Percentiles rank a stretch among this genome's conserved stretches.
Conservation (phyloP, 352 stramenopile genomes). For the Pythium folliculosum region DNA sequence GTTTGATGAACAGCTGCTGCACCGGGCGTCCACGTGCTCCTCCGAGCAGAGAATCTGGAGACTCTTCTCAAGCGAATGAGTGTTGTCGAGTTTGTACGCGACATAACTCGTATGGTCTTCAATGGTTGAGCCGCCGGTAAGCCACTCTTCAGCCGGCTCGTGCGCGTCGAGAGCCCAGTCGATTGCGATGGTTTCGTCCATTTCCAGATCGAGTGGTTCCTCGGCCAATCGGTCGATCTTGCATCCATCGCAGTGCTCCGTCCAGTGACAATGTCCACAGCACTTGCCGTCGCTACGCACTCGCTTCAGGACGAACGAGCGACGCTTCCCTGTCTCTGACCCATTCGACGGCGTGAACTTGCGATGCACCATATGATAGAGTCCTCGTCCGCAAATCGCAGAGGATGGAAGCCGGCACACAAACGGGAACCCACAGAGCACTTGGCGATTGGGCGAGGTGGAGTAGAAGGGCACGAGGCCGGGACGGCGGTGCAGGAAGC, state of each 20-base stretch:
- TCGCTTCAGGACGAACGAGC: constrained; percentile 46
- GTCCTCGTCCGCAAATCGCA: constrained; percentile 30
- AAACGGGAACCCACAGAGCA: constrained; percentile 44
- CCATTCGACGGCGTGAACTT: constrained; percentile 13
- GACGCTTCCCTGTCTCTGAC: background rate
- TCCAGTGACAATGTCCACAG: constrained; percentile 62
- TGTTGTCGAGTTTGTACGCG: constrained; percentile 30
- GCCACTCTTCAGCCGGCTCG: constrained; percentile 20
- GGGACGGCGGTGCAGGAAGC: constrained; percentile 44
- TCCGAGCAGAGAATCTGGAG: constrained; percentile 50
- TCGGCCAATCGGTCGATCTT: constrained; percentile 34
- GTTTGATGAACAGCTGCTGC: constrained; percentile 33
- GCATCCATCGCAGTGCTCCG: constrained; percentile 49
- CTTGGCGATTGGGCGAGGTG: constrained; percentile 35
- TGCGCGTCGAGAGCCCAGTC: constrained; percentile 50
- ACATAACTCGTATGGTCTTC: constrained; percentile 46
- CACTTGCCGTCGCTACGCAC: constrained; percentile 45
- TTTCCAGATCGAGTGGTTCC: constrained; percentile 39
- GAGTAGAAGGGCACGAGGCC: constrained; percentile 63
- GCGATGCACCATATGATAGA: constrained; percentile 35
- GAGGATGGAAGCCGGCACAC: constrained; percentile 27
- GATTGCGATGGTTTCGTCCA: constrained; percentile 65
- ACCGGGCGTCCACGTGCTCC: constrained; percentile 47
- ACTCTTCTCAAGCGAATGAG: constrained; percentile 41
- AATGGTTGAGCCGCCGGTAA: constrained; percentile 27